phyloP scores from a whole-genome alignment of 495 filamentous ascomycete genomes.

The Diplogelasinospora grovesii region DNA sequence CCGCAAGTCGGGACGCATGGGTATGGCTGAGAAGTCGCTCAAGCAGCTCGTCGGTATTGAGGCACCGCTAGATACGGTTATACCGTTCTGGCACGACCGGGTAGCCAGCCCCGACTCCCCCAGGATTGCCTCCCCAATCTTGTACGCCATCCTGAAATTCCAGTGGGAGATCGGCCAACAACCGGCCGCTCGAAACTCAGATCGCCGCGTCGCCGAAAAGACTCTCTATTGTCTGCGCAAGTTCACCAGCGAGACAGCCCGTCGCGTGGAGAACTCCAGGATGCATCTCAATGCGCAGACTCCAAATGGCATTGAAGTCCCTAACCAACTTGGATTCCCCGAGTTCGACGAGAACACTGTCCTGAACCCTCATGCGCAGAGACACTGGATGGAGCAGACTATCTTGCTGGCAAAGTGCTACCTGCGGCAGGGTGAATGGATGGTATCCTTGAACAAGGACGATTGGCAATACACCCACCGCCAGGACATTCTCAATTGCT shows the following conservation, averaged over 20 bases:
- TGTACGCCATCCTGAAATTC: conserved; percentile 91
- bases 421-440: conserved; percentile 93
- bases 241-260: conserved; percentile 72
- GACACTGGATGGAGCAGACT: conserved; percentile 52
- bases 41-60: conserved; percentile 57
- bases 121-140: conserved; percentile 65
- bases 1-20: conserved; percentile 88
- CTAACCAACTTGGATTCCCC: conserved; percentile 51
- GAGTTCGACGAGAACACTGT: conserved; percentile 46
- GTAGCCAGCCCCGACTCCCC: conserved; percentile 22
- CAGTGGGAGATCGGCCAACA: conserved; percentile 75
- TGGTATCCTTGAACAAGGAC: conserved; percentile 71
- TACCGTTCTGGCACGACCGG: conserved; percentile 50
- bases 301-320: conserved; percentile 45
- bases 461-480: conserved; percentile 78
- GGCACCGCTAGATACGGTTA: conserved; percentile 55
- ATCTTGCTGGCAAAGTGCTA: conserved; percentile 90
- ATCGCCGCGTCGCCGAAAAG: conserved; percentile 40
- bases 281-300: conserved; percentile 48
- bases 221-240: conserved; percentile 72
- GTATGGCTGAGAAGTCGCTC: conserved; percentile 93
- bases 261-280: conserved; percentile 57
- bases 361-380: conserved; percentile 35
- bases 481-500: conserved; percentile 73
- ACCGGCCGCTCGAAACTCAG: conserved; percentile 29